Evolutionary conservation across 108 stramenopile species (phyloP), one percentile per base, ranked within the genome.

Genomic region (Asterionellopsis glacialis): DNA sequence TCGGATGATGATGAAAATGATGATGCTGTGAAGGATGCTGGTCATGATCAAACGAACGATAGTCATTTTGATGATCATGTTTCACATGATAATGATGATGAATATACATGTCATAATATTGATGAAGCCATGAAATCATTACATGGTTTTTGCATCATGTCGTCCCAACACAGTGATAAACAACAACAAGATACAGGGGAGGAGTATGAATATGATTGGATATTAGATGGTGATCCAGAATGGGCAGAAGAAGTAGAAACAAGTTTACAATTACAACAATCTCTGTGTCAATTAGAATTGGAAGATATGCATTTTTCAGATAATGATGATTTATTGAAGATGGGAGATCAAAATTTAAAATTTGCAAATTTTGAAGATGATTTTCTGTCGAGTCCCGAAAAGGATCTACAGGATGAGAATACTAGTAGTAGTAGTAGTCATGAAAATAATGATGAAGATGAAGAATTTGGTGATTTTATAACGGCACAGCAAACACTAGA

Each of bases 381-480:
- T 47, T 16, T 47, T 9, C 45, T 47, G 2, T 19, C 19, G 5
- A 33, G 33, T 48, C 47, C 22, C 4, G 52, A 54, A 22, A 24
- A 25, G 5, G 12, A 10, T 16, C 26, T 54, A 10, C 9, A n/a
- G 11, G 25, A 54, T 5, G 1, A 2, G 4, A 15, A 22, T 27
- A 54, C 5, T 9, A 11, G 52, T 15, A 24, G 52, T 54, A 25
- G 5, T 22, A 24, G 52, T 54, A 19, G 47, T 19, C 45, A 2
- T 19, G 45, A 47, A 4, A 9, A 47, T 16, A 11, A 54, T 15
- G 11, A 54, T 22, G 52, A 54, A 4, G 52, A 54, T 22, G 25
- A 54, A 7, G 52, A 54, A 22, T 54, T 54, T 54, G 52, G 52
- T 25, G 52, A 54, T 27, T 54, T 54, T 47, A 4, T 19, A 47